A percentile compares a stretch with the other conserved stretches of the same genome.
phyloP scores from a whole-genome alignment of 192 early-diverging fungal species.

The Backusella luteola region DNA sequence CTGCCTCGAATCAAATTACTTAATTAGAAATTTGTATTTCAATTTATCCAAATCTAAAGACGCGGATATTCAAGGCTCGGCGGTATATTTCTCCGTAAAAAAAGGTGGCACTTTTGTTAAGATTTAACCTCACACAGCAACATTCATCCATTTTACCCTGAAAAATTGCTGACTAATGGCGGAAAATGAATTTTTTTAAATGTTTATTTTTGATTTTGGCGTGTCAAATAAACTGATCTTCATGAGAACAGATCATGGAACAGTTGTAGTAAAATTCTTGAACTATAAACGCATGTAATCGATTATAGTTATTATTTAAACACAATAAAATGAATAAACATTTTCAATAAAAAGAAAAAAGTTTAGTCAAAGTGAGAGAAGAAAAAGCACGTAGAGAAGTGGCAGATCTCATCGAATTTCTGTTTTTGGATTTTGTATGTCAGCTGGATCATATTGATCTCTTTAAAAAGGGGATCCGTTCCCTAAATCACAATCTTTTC shows the following conservation, averaged over 20 bases:
- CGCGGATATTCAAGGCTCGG: no score
- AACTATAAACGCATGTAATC: background rate
- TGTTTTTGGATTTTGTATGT: background rate
- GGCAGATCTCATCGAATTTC: background rate
- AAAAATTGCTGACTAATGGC: constrained; percentile 1
- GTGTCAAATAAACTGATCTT: background rate
- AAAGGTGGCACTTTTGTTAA: no score
- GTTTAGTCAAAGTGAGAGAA: background rate
- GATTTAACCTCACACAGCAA: no score
- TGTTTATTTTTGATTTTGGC: background rate
- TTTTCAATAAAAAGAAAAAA: background rate
- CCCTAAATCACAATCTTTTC: background rate
- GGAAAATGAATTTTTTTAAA: background rate
- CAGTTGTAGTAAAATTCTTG: background rate
- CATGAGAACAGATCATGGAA: background rate
- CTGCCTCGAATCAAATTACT: no score
- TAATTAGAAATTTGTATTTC: no score
- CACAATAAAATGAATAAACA: background rate
- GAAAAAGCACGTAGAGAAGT: background rate
- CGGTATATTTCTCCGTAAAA: no score
- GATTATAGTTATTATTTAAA: background rate
- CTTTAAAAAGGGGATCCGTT: background rate
- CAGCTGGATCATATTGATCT: background rate
- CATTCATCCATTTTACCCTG: background rate
- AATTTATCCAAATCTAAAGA: no score